Base-by-base conservation (phyloP, 345 rosid genomes). In the Murraya koenigii region DNA sequence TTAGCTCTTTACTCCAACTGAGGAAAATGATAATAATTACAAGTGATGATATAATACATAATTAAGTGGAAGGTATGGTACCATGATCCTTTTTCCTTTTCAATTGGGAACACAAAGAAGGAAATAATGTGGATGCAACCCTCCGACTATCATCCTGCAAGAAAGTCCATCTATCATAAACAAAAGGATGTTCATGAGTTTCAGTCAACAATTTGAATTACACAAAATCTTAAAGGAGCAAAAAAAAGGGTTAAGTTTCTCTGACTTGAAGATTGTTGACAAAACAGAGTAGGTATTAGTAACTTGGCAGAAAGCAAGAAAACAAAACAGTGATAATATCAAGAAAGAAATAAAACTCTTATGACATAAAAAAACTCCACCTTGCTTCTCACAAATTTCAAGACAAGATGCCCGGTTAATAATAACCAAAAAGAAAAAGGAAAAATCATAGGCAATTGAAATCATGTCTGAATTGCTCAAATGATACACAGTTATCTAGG, bases 11-110 rank as follows among this genome's bases (percentile, higher is more conserved):
- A 38, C 32, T 20, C 41, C 59, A 77, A 25, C 13, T 38, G 22
- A 62, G 19, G 52, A 44, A n/a, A 30, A 36, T 9, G 39, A 15
- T 41, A 3, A 72, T 49, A 9, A 5, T 41, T 59, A 14, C 33
- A 19, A 33, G 6, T 22, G n/a, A 69, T 23, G 14, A 69, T n/a
- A 6, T 22, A 35, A 20, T 2, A 55, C 10, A 62, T 13, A 38
- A 47, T 69, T 52, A 61, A 70, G 47, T 74, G 19, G 41, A 69
- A 14, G 65, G 22, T 78, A 64, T 7, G 33, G 19, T 89, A 91
- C 98, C 99, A 62, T 93, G 98, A 78, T 93, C 98, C 65, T 89
- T 95, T 84, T 92, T 92, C 77, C 97, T 90, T 75, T 80, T 81
- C 63, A 95, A 82, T 39, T 56, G 86, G 49, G 86, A 86, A 81